Evolutionary conservation across 306 rosid genomes (phyloP).

Genomic region (Senna siamea): DNA sequence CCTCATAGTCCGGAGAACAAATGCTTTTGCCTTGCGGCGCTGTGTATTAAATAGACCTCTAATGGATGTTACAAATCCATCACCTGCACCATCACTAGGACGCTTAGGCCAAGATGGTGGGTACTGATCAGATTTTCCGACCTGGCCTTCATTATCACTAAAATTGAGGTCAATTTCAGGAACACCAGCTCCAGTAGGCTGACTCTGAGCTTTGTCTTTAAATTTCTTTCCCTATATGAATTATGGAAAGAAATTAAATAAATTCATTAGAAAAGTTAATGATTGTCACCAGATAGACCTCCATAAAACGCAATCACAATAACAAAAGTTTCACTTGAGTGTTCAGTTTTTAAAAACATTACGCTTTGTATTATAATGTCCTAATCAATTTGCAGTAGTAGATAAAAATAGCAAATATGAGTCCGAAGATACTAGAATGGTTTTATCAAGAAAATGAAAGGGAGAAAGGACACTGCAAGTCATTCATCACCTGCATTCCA

Average conservation of each 20-base stretch:
- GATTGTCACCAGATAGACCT: conserved; percentile 24
- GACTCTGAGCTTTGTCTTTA: conserved; percentile 83
- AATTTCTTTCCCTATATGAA: conserved; percentile 85
- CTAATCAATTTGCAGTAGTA: conserved; percentile 18
- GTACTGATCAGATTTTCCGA: conserved; percentile 72
- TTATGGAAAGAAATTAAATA: conserved; percentile 26
- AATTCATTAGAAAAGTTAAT: conserved; percentile 21
- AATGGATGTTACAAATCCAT: conserved; percentile 95
- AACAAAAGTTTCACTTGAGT: conserved; percentile 22
- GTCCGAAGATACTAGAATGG: conserved; percentile 10
- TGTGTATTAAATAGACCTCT: conserved; percentile 92
- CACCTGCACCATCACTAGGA: conserved; percentile 96
- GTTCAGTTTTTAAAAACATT: not conserved
- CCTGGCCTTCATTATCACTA: conserved; percentile 87
- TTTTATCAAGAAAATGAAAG: conserved; percentile 31
- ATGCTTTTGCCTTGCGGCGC: conserved; percentile 93
- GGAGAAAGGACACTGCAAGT: conserved; percentile 18
- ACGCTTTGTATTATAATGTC: not conserved
- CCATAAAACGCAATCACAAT: conserved; percentile 20
- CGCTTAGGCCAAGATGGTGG: conserved; percentile 89
- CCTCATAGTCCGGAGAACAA: conserved; percentile 92
- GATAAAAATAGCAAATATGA: conserved; percentile 6
- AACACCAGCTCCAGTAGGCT: conserved; percentile 59
- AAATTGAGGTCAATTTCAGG: conserved; percentile 86
- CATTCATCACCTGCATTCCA: conserved; percentile 91